Conservation (phyloP, 768 basidiomycete species). For the Hirschioporus abietinus region DNA sequence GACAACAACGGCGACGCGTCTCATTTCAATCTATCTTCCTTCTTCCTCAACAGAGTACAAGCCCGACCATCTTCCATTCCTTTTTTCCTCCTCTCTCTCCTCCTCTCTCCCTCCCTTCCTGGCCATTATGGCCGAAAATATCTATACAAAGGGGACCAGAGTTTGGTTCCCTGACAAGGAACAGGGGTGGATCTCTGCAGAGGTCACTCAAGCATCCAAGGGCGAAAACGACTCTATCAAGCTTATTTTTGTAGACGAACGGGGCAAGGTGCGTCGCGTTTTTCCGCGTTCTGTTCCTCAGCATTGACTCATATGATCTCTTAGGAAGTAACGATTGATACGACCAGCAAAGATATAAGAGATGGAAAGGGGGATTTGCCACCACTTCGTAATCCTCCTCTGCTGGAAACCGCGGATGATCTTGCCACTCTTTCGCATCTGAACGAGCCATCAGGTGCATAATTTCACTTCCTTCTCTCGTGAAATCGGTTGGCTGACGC, state of each 20-base stretch:
- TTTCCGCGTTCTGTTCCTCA: constrained; percentile 10
- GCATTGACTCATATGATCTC: constrained; percentile 1
- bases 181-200: constrained; percentile 89
- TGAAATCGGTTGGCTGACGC: background rate
- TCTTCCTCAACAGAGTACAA: background rate
- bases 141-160: constrained; percentile 84
- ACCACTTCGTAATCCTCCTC: constrained; percentile 92
- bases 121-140: constrained; percentile 74
- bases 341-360: constrained; percentile 74
- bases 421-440: constrained; percentile 96
- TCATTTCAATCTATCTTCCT: background rate
- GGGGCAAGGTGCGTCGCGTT: constrained; percentile 66
- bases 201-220: constrained; percentile 64
- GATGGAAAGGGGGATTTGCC: constrained; percentile 78
- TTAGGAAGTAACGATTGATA: constrained; percentile 76
- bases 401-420: constrained; percentile 96
- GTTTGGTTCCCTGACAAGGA: constrained; percentile 96
- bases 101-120: constrained; percentile 4
- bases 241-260: constrained; percentile 84
- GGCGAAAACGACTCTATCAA: constrained; percentile 69
- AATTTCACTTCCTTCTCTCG: background rate
- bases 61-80: background rate
- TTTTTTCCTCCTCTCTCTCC: background rate
- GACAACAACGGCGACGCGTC: background rate
- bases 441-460: constrained; percentile 92